A percentile compares a stretch with the other conserved stretches of the same genome.
phyloP scores from a whole-genome alignment of 345 rosid genomes.

The Populus euphratica region DNA sequence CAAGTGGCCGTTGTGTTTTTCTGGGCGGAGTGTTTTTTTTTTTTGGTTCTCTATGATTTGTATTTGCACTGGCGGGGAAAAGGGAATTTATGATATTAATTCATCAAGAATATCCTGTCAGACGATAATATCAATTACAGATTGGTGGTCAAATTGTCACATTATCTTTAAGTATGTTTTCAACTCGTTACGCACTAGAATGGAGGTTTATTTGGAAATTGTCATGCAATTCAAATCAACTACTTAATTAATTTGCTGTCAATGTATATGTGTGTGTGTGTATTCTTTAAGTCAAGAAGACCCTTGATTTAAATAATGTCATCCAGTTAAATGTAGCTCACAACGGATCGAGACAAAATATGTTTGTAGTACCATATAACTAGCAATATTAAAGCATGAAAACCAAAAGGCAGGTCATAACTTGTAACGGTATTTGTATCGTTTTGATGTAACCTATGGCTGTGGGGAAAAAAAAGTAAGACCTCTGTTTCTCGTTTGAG shows the following conservation, averaged over 20 bases:
- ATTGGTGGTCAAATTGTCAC: background rate
- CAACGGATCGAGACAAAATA: background rate
- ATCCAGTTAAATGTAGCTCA: background rate
- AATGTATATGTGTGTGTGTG: too few relatives aligned
- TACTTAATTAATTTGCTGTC: background rate
- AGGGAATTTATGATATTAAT: background rate
- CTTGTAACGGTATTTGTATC: background rate
- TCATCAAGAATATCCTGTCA: slow-evolving; percentile 8
- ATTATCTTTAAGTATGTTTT: background rate
- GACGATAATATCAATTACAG: slow-evolving; percentile 8
- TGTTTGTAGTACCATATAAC: background rate
- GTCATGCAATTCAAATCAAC: background rate
- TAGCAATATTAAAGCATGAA: background rate
- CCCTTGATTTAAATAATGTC: background rate
- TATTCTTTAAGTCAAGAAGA: background rate
- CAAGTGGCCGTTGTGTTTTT: background rate
- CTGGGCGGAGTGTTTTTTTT: background rate
- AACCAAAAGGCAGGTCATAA: background rate
- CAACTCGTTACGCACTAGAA: slow-evolving; percentile 17
- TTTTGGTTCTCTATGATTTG: background rate
- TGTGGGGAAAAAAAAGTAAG: background rate
- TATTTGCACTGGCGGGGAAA: background rate
- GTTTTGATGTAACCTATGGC: slow-evolving; percentile 13
- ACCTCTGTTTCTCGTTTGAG: slow-evolving; percentile 14
- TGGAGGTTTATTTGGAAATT: background rate